Evolutionary conservation across 257 asterid genomes (phyloP).

Genomic region (Gardenia jasminoides): DNA sequence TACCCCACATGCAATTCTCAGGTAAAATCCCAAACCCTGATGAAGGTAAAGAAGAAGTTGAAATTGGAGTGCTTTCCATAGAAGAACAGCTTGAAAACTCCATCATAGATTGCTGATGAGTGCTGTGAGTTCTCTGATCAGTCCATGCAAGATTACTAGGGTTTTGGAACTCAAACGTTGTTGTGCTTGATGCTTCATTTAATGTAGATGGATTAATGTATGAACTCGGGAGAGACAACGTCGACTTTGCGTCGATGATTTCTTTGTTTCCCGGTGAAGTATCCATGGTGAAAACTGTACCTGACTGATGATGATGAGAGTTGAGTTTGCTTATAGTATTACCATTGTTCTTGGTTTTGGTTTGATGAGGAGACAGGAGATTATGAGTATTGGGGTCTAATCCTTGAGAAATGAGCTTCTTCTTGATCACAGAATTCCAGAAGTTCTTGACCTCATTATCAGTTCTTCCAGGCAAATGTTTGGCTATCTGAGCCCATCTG

Average conservation of each 20-base stretch:
- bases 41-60: constrained; percentile 18
- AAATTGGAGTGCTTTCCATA: constrained; percentile 25
- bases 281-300: constrained; percentile 47
- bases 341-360: neutral
- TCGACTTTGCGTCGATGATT: constrained; percentile 22
- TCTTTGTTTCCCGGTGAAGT: constrained; percentile 28
- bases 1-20: constrained; percentile 33
- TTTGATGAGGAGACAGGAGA: constrained; percentile 48
- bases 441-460: constrained; percentile 94
- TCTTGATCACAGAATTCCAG: constrained; percentile 91
- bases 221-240: neutral
- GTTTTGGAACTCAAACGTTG: constrained; percentile 25
- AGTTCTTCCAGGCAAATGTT: constrained; percentile 89
- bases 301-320: constrained; percentile 6
- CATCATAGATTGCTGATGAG: constrained; percentile 18
- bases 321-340: neutral
- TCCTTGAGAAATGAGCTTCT: constrained; percentile 87
- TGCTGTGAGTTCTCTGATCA: neutral
- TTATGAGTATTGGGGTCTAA: constrained; percentile 93
- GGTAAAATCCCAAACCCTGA: constrained; percentile 27
- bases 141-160: constrained; percentile 26
- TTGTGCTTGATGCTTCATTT: constrained; percentile 7
- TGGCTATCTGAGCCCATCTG: constrained; percentile 97
- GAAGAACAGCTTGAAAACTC: constrained; percentile 35
- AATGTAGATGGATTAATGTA: neutral